Evolutionary conservation across 179 eudicot genomes (phyloP), one percentile per base, ranked within the genome.

Genomic region (Drosera spatulata): DNA sequence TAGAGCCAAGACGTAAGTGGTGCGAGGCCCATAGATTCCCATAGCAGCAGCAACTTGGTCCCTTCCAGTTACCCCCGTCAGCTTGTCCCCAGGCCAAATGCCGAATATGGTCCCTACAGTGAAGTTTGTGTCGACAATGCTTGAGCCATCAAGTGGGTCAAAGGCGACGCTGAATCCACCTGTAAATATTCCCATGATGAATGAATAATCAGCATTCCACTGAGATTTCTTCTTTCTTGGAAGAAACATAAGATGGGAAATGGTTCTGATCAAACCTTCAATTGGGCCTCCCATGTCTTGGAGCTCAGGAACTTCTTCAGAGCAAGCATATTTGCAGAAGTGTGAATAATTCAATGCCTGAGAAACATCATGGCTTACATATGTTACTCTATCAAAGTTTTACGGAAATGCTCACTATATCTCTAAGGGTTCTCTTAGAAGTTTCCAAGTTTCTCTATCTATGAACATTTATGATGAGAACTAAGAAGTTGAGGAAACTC

Each of bases 111-210:
- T 94, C 15, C 99, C 99, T 8, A 94, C 99, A 3, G 99, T 86
- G 88, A 94, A 94, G 63, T 94, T 94, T 47, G 99, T 94, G 76
- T 94, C 99, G 7, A 94, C 95, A 13, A 94, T 94, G 73, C 99
- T 94, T 11, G 99, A 94, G 14, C 99, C 99, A 71, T 94, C 99
- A 2, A 94, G 88, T 42, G 99, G 99, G 77, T 94, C 99, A 62
- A 94, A 94, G 13, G 99, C 99, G 64, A 94, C 99, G 60, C 99
- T 94, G 56, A 94, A 94, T 68, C 99, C 99, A 41, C 97, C 99
- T 93, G 77, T 65, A 10, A 4, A 55, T 51, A 65, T 58, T 53
- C 10, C 54, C 50, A 37, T 4, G 5, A 50, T 64, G 41, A 63
- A 3, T 52, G 47, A 48, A 22, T 1, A 22, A 22, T 22, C 33